Evolutionary conservation across 192 early-diverging fungal genomes (phyloP).

Genomic region (Rhizophagus prolifer): DNA sequence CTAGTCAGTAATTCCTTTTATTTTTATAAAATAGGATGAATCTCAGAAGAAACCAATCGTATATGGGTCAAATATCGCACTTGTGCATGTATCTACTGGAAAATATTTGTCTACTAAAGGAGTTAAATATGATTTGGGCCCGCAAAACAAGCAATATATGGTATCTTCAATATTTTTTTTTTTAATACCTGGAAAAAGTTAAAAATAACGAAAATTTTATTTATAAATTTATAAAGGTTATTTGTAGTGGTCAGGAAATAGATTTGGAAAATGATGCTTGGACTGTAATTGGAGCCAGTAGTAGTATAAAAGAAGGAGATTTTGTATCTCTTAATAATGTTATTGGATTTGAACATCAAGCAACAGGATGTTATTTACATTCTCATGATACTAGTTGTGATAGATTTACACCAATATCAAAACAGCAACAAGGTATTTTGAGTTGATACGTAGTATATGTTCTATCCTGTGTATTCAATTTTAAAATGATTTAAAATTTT

Average conservation of each 20-base stretch:
- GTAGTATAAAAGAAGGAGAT: neutral
- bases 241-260: neutral
- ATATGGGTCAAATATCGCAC: neutral
- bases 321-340: neutral
- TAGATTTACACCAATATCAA: neutral
- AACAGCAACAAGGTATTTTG: neutral
- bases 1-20: neutral
- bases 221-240: neutral
- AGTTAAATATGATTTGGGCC: neutral
- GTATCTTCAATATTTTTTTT: too few relatives aligned
- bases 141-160: neutral
- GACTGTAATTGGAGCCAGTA: neutral
- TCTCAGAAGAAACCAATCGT: neutral
- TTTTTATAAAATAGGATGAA: neutral
- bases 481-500: too few relatives aligned
- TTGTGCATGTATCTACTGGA: neutral
- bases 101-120: conserved; percentile 12
- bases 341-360: neutral
- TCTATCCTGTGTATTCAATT: too few relatives aligned
- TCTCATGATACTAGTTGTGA: neutral
- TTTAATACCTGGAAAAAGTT: too few relatives aligned
- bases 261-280: neutral
- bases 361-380: neutral
- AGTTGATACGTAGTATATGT: too few relatives aligned
- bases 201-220: too few relatives aligned